A percentile compares a stretch with the other conserved stretches of the same genome.
Conservation (phyloP, 2,329 filamentous ascomycete genomes). For the Phaeoacremonium minimum region DNA sequence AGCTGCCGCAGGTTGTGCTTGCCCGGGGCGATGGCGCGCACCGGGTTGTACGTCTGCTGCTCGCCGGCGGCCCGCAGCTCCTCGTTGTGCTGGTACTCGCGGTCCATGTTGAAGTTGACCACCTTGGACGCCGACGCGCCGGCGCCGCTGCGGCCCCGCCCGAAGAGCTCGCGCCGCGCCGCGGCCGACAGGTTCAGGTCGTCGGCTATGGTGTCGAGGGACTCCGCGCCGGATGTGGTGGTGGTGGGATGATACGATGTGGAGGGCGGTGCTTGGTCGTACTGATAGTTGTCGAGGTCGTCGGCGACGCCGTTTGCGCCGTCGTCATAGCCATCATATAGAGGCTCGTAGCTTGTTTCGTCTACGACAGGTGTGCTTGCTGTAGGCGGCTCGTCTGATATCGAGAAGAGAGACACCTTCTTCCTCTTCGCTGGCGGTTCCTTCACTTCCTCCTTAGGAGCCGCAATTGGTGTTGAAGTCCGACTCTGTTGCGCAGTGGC, state of each 20-base stretch:
- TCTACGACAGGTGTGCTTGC: conserved; percentile 4
- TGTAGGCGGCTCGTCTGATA: conserved; percentile 37
- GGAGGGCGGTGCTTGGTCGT: conserved; percentile 1
- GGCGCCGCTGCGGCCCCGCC: conserved; percentile 49
- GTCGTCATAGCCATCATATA: conserved; percentile 33
- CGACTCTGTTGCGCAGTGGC: conserved; percentile 8
- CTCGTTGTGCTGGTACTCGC: conserved; percentile 84
- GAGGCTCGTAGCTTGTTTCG: conserved; percentile 42
- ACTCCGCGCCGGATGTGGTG: conserved; percentile 26
- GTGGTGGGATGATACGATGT: conserved; percentile 6
- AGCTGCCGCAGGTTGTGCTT: conserved; percentile 89
- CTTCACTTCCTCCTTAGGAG: conserved; percentile 10
- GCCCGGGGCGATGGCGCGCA: conserved; percentile 76
- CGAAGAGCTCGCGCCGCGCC: conserved; percentile 80
- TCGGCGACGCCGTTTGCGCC: conserved; percentile 25
- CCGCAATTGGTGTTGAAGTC: conserved; percentile 3
- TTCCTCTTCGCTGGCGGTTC: conserved; percentile 35
- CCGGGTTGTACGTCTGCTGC: conserved; percentile 71
- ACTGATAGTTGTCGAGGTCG: conserved; percentile 18
- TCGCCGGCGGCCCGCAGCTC: conserved; percentile 66
- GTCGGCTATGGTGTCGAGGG: conserved; percentile 67
- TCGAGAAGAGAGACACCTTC: conserved; percentile 67
- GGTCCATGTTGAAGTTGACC: conserved; percentile 83
- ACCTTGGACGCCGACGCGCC: conserved; percentile 55
- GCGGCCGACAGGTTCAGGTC: conserved; percentile 75